A percentile compares a stretch with the other conserved stretches of the same genome.
Conservation (phyloP, 495 filamentous ascomycete genomes). For the Podospora didyma region DNA sequence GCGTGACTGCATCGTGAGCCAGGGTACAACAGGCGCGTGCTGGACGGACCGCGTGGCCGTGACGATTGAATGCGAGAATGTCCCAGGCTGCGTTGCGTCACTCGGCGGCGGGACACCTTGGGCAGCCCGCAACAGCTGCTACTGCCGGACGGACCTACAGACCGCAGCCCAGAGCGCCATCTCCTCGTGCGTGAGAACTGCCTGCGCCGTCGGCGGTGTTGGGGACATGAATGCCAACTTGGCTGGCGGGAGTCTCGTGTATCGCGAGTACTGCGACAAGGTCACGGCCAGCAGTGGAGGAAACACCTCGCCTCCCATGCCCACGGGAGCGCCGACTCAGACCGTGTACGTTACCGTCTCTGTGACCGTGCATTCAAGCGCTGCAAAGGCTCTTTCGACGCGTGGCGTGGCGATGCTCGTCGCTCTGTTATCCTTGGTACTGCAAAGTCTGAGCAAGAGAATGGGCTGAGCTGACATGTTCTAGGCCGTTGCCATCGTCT, state of each 20-base stretch:
- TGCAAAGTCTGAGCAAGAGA: background rate
- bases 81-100: background rate
- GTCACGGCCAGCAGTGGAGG: background rate
- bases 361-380: background rate
- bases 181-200: background rate
- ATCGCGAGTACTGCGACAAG: background rate
- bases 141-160: background rate
- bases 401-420: background rate
- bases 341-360: background rate
- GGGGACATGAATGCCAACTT: background rate
- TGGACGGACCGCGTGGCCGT: background rate
- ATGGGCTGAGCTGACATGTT: background rate
- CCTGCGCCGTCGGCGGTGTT: background rate
- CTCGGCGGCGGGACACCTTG: background rate
- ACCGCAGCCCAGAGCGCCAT: background rate
- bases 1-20: background rate
- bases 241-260: background rate
- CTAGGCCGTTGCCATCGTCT: background rate
- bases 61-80: background rate
- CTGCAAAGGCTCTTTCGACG: background rate
- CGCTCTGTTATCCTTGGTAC: background rate
- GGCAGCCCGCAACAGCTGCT: background rate
- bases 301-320: background rate
- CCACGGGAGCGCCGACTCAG: background rate
- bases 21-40: background rate